Evolutionary conservation across 2,329 filamentous ascomycete genomes (phyloP), one percentile per base, ranked within the genome.

Genomic region (Sporothrix humicola): DNA sequence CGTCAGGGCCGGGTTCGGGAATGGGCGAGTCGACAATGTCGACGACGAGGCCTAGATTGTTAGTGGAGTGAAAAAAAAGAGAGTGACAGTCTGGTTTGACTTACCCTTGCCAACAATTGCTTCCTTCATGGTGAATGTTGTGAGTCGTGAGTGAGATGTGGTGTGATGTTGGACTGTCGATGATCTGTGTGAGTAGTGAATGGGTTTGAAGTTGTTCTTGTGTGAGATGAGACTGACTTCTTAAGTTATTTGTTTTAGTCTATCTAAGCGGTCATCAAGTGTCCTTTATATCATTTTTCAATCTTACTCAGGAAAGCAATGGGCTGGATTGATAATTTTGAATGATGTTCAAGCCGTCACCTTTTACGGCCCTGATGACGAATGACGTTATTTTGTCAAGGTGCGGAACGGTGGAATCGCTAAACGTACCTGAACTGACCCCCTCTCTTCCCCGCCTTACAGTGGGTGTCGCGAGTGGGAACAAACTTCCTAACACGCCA

Each of bases 21-120:
- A 84, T 78, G 8, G 82, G 81, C 8, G 81, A 80, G 77, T 85
- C 83, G 71, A 82, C 76, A 68, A 85, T 81, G 65, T 80, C 70
- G 77, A 84, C 83, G 69, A 66, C 73, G 15, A 79, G 77, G 37
- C 79, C 81, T 81, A 23, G 3, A 7, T 6, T 48, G 4, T 46
- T 44, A 61, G 17, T 63, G 13, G 2, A 37, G n/a, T 1, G 20
- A 46, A 12, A 26, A 26, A 2, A 4, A 7, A 1, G 1, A 46
- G 15, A 13, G 7, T 42, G 44, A 23, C 6, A 52, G 26, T 44
- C 1, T 20, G 17, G 58, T n/a, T 12, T 52, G 8, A 10, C 73
- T n/a, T 13, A 73, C 74, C 69, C 42, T 66, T 66, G 50, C 58
- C 59, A 42, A 74, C 73, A 12, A 74, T 75, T 42, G 71, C 74